Evolutionary conservation across 1,284 basidiomycete species (phyloP).

Genomic region (Cerrena zonata): DNA sequence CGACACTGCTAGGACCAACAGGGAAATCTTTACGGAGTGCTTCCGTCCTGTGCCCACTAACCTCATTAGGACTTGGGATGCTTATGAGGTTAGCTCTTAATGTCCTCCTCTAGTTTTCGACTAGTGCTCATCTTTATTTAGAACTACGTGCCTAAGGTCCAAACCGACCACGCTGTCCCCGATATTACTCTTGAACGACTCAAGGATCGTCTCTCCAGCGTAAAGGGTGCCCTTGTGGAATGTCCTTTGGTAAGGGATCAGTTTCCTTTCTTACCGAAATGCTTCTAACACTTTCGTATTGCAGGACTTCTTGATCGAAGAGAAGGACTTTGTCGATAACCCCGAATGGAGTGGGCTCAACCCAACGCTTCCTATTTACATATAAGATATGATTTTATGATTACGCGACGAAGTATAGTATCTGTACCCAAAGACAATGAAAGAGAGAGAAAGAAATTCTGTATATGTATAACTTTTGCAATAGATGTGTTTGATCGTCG

Average conservation of each 20-base stretch:
- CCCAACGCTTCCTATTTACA: constrained; percentile 72
- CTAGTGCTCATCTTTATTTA: constrained; percentile 24
- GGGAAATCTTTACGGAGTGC: constrained; percentile 76
- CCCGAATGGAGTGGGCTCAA: constrained; percentile 70
- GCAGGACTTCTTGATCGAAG: constrained; percentile 77
- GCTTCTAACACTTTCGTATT: not conserved
- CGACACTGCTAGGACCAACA: constrained; percentile 71
- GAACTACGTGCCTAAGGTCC: constrained; percentile 69
- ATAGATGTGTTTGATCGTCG: too few relatives aligned
- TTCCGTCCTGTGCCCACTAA: constrained; percentile 82
- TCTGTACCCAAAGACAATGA: too few relatives aligned
- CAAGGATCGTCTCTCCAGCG: constrained; percentile 66
- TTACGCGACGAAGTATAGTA: not conserved
- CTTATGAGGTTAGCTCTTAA: constrained; percentile 59
- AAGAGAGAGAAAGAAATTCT: too few relatives aligned
- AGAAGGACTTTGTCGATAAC: constrained; percentile 66
- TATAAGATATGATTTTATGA: constrained; percentile 31
- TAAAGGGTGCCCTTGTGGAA: constrained; percentile 73
- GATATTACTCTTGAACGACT: constrained; percentile 58
- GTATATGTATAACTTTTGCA: too few relatives aligned
- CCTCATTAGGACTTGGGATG: constrained; percentile 68
- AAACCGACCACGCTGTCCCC: constrained; percentile 77
- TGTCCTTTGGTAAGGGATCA: constrained; percentile 56
- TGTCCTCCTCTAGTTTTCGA: too few relatives aligned
- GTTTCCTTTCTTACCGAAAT: not conserved